Evolutionary conservation across 1,284 basidiomycete genomes (phyloP), one percentile per base, ranked within the genome.

Genomic region (Rhizoctonia solani): DNA sequence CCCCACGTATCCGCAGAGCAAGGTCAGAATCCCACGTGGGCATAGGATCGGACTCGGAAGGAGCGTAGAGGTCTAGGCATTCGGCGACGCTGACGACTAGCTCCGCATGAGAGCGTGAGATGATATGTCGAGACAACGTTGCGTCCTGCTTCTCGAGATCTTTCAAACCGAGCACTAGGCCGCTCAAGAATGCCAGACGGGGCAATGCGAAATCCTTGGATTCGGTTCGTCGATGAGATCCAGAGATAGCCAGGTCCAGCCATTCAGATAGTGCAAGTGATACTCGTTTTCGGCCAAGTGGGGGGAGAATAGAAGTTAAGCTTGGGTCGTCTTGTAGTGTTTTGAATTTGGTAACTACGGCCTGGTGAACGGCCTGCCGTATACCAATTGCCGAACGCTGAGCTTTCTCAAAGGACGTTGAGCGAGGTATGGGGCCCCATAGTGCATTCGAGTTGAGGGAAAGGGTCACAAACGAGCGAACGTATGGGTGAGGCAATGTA

Each of bases 81-180:
- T 46, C 65, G 27, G 41, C 58, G 19, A 30, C 53, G 30, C 58
- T 69, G 19, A 44, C 52, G 8, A 53, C 66, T 27, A 53, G 21
- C 39, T 47, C 56, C 30, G 1, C 59, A 52, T 27, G 41, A 16
- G 34, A 47, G 16, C 21, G 27, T 19, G 34, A 44, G 29, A 49
- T 59, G 9, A 19, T 23, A 13, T 44, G 25, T 3, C 44, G 41
- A 8, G 54, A 32, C 9, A 46, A 34, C 23, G 11, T 11, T 11
- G 11, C 37, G 2, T 66, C 47, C 13, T 30, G 34, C 19, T 59
- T 53, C 44, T 59, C 37, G 41, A 69, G 41, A 29, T 70, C 68
- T 11, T 55, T 41, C 34, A 70, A 44, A 9, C 63, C 69, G 6
- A 47, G 49, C n/a, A 70, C 54, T 4, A 70, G 42, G 4, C 69